phyloP scores from a whole-genome alignment of 306 rosid genomes.

The Begonia peltatifolia region DNA sequence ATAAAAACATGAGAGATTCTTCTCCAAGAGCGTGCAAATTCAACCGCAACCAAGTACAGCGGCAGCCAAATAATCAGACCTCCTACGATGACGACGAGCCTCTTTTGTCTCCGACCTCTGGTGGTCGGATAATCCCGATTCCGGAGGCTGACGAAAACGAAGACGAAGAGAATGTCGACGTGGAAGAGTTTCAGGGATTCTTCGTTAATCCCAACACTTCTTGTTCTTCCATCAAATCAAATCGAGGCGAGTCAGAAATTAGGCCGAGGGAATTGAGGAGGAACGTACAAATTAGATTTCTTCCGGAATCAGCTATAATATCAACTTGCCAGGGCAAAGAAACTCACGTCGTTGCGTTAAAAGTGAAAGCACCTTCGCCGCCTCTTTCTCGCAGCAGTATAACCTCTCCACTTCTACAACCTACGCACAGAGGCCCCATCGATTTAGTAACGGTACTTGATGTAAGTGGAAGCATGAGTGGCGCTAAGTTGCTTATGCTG shows the following conservation, averaged over 20 bases:
- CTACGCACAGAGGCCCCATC: constrained; percentile 16
- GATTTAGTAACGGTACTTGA: constrained; percentile 26
- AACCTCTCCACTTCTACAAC: constrained; percentile 11
- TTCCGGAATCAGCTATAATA: constrained; percentile 61
- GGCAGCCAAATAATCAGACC: neutral
- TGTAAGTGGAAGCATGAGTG: constrained; percentile 20
- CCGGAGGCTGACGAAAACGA: constrained; percentile 10
- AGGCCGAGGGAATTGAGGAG: constrained; percentile 24
- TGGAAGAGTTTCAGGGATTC: constrained; percentile 65
- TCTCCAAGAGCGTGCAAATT: constrained; percentile 18
- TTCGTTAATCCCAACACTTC: constrained; percentile 49
- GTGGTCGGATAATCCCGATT: constrained; percentile 10
- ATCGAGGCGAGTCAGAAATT: constrained; percentile 14
- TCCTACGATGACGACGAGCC: constrained; percentile 35
- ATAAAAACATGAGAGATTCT: constrained; percentile 5
- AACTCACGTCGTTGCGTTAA: constrained; percentile 45
- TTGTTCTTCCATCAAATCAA: constrained; percentile 18
- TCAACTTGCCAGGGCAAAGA: constrained; percentile 38
- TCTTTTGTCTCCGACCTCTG: constrained; percentile 7
- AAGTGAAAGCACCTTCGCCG: constrained; percentile 60
- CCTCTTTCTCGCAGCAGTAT: constrained; percentile 8
- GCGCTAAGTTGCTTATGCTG: constrained; percentile 14
- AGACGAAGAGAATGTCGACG: constrained; percentile 3
- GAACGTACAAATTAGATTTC: constrained; percentile 44
- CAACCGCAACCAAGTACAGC: neutral